Conservation (phyloP, 805 yeast species). For the Yarrowia yakushimensis region DNA sequence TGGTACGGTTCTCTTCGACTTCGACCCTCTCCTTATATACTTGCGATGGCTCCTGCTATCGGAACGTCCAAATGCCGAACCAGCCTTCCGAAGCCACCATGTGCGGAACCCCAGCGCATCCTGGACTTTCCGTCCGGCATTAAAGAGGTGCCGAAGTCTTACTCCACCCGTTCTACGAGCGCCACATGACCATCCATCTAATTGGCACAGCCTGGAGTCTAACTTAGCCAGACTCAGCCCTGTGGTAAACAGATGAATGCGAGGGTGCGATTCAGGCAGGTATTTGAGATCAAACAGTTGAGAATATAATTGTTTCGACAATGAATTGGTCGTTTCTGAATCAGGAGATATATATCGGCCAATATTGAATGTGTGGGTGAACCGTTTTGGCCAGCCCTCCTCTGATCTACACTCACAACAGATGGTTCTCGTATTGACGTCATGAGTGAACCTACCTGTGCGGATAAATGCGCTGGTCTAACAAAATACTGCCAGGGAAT, state of each 20-base stretch:
- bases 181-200: not conserved
- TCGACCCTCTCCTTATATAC: not conserved
- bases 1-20: not conserved
- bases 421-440: not conserved
- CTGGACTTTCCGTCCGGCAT: not conserved
- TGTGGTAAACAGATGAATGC: not conserved
- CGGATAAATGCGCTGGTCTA: not conserved
- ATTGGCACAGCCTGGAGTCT: not conserved
- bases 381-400: not conserved
- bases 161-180: not conserved
- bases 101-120: not conserved
- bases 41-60: not conserved
- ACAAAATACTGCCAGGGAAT: not conserved
- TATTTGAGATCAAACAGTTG: not conserved
- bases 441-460: not conserved
- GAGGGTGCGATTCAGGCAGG: not conserved
- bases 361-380: not conserved
- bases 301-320: too few species aligned
- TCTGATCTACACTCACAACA: not conserved
- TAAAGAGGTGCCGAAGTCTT: not conserved
- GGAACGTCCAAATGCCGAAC: not conserved
- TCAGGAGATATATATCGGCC: not conserved
- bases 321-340: not conserved
- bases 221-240: not conserved
- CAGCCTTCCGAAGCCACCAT: not conserved